Evolutionary conservation across 2,329 filamentous ascomycete genomes (phyloP), one percentile per base, ranked within the genome.

Genomic region (Stenocarpella maydis): DNA sequence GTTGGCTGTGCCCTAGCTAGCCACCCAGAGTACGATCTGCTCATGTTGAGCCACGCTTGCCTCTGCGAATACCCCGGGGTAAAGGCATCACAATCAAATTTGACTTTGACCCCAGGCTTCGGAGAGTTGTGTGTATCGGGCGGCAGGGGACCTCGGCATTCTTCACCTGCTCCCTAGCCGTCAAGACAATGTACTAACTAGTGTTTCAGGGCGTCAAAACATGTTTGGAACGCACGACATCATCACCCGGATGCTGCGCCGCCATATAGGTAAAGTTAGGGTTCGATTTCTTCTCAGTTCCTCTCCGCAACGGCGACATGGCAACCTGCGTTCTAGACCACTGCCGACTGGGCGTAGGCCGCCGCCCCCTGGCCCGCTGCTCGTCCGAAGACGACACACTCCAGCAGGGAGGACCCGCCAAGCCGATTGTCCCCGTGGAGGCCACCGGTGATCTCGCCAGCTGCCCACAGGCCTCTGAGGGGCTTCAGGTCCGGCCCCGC

Each of bases 391-490:
- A 91, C 96, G 73, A 99, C 96, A 79, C 96, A 99, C 79, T 96
- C 96, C 53, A 99, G 90, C 41, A 99, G 89, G n/a, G 95, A 98
- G 17, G 96, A 99, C 73, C 96, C 96, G 83, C 96, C 96, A 39
- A 99, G 92, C 85, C 96, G 93, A 88, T 99, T 99, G 80, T 96
- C 95, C 78, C 96, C 96, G 88, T 91, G 89, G 9, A 91, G 80
- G 0, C 89, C 89, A 0, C 89, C 89, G 0, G 88, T 89, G 21
- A 90, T 84, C 79, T 91, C 89, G 0, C 89, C 89, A 0, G 89
- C 88, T 0, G 85, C 88, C 85, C 87, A 91, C 0, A 91, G 73
- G 0, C 89, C 88, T 3, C 80, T 74, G 41, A 91, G 86, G 0
- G 82, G 82, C 39, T 75, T 75, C 15, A 81, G 76, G 3, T 78